A percentile compares a stretch with the other conserved stretches of the same genome.
These are phyloP conservation scores for Clitoria ternatea DNA, from an alignment of 306 rosid species.

Conservation along the genomic window DNA sequence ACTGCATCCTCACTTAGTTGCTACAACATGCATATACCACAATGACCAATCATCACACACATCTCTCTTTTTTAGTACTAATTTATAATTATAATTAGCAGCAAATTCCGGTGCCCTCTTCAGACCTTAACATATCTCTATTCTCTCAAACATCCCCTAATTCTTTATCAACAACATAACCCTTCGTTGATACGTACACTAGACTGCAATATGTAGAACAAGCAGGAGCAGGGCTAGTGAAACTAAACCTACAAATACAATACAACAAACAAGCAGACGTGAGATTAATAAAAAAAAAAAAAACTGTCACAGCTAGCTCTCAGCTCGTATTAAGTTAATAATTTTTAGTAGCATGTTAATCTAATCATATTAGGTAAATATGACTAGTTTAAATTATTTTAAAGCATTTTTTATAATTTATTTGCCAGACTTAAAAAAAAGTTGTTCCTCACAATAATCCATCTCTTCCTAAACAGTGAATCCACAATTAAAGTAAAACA, in stretches of 20 bases:
- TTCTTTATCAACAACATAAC: constrained; percentile 12
- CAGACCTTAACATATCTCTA: background rate
- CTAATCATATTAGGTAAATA: too few species aligned
- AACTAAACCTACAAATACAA: constrained; percentile 14
- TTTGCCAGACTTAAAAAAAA: too few species aligned
- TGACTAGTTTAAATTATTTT: background rate
- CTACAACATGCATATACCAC: constrained; percentile 11
- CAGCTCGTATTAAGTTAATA: too few species aligned
- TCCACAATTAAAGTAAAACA: background rate
- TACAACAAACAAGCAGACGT: background rate
- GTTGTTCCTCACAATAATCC: background rate
- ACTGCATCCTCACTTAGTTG: background rate
- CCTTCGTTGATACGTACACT: background rate
- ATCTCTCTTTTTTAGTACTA: constrained; percentile 25
- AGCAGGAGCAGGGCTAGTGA: background rate
- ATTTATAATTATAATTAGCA: background rate
- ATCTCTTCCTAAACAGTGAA: background rate
- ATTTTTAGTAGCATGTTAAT: too few species aligned
- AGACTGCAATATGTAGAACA: background rate
- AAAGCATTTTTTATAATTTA: too few species aligned
- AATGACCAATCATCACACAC: constrained; percentile 29
- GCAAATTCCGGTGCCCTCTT: background rate
- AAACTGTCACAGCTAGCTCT: background rate
- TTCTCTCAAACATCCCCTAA: background rate
- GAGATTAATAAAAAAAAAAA: background rate